Conservation (phyloP, 164 flowering plant species). For the Aristolochia californica region DNA sequence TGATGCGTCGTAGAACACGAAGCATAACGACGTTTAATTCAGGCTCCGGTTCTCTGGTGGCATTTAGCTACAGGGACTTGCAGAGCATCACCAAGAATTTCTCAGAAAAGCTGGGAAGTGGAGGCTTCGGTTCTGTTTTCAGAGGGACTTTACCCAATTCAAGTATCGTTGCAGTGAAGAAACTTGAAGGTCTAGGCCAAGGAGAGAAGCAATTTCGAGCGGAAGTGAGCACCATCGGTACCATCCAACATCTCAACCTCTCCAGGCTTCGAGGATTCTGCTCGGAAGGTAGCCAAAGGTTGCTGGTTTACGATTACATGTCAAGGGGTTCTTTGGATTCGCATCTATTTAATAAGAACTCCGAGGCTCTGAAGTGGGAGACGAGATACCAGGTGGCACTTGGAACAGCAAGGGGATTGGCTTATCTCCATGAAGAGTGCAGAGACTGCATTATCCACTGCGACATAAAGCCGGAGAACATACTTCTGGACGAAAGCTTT, state of each 20-base stretch:
- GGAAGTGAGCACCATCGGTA: conserved; percentile 60
- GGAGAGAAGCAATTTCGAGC: conserved; percentile 46
- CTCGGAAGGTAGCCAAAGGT: conserved; percentile 26
- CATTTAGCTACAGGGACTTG: conserved; percentile 3
- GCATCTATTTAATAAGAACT: conserved; percentile 17
- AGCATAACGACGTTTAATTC: background rate
- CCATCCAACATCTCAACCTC: conserved; percentile 46
- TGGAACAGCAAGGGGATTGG: conserved; percentile 25
- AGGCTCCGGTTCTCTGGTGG: background rate
- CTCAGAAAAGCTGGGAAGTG: conserved; percentile 38
- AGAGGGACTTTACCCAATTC: conserved; percentile 31
- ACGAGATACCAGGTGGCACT: conserved; percentile 21
- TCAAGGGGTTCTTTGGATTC: conserved; percentile 34
- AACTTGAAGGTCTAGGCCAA: conserved; percentile 34
- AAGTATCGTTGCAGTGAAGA: conserved; percentile 32
- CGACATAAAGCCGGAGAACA: conserved; percentile 33
- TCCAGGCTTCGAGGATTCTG: conserved; percentile 45
- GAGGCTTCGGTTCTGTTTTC: conserved; percentile 44
- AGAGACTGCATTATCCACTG: conserved; percentile 32
- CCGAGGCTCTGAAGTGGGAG: conserved; percentile 15
- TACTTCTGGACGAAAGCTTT: conserved; percentile 13
- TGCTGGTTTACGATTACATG: conserved; percentile 50
- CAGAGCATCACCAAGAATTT: conserved; percentile 37
- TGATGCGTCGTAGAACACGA: background rate
- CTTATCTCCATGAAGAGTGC: conserved; percentile 27